A percentile compares a stretch with the other conserved stretches of the same genome.
These are phyloP conservation scores for Rhizophagus sp. DNA, from an alignment of 192 early-diverging fungal species.

Conservation along the genomic window DNA sequence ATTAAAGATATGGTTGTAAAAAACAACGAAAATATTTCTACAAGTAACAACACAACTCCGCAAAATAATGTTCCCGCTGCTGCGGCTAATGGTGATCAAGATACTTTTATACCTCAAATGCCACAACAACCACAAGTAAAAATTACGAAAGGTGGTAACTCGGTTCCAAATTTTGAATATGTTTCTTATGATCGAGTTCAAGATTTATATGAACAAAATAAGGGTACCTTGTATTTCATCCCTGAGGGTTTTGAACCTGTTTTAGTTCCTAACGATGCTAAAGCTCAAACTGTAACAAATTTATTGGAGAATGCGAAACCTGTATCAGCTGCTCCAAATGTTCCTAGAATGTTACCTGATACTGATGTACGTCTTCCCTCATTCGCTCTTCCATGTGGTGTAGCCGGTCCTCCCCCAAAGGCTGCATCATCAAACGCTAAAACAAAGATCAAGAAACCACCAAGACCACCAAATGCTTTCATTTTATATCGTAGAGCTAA, in stretches of 20 bases:
- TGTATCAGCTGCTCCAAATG: constrained; percentile 9
- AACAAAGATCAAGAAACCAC: constrained; percentile 32
- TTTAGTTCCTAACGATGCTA: constrained; percentile 19
- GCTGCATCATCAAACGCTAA: not conserved
- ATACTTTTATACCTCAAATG: constrained; percentile 5
- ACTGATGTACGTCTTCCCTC: constrained; percentile 20
- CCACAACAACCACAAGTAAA: constrained; percentile 4
- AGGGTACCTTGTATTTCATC: constrained; percentile 24
- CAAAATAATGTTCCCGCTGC: not conserved
- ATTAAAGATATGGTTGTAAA: not conserved
- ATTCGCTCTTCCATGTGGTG: constrained; percentile 24
- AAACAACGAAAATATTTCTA: not conserved
- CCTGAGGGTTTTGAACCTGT: constrained; percentile 24
- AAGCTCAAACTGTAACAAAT: constrained; percentile 22
- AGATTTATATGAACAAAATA: constrained; percentile 20
- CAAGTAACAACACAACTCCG: not conserved
- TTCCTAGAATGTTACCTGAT: constrained; percentile 25
- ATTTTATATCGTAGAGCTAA: constrained; percentile 36
- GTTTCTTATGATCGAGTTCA: constrained; percentile 23
- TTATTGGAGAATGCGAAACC: constrained; percentile 20
- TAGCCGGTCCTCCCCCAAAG: constrained; percentile 15
- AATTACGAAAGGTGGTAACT: constrained; percentile 11
- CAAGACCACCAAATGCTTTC: constrained; percentile 43
- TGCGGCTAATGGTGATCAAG: constrained; percentile 1
- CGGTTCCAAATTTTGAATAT: constrained; percentile 18